Percentiles rank a stretch among this genome's conserved stretches.
phyloP scores from a whole-genome alignment of 192 early-diverging fungal genomes.

The Piromyces finnis region DNA sequence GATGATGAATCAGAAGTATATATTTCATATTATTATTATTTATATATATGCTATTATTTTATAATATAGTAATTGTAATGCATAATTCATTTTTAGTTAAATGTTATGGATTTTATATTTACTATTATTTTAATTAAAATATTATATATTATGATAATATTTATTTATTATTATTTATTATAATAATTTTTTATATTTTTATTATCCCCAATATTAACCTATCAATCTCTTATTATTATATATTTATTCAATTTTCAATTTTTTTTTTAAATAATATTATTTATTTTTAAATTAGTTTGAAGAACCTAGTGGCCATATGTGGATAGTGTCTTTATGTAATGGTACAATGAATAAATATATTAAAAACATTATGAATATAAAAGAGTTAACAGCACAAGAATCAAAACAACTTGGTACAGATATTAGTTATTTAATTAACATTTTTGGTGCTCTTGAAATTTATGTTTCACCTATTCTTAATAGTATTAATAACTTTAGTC shows the following conservation, averaged over 20 bases:
- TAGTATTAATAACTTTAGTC: neutral
- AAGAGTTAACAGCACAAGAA: slow-evolving; percentile 19
- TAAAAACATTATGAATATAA: slow-evolving; percentile 13
- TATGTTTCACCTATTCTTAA: neutral
- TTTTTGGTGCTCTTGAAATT: slow-evolving; percentile 14
- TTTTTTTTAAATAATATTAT: too few species aligned
- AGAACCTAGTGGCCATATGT: slow-evolving; percentile 22
- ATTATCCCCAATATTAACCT: too few species aligned
- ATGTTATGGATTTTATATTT: too few species aligned
- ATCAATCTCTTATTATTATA: too few species aligned
- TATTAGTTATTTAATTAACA: slow-evolving; percentile 42
- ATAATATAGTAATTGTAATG: too few species aligned
- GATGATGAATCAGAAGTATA: neutral
- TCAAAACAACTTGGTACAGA: slow-evolving; percentile 40
- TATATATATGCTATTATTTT: too few species aligned
- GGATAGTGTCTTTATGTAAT: slow-evolving; percentile 48
- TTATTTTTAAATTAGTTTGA: neutral
- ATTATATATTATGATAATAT: too few species aligned
- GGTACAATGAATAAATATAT: slow-evolving; percentile 28
- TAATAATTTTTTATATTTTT: too few species aligned
- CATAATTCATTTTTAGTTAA: too few species aligned
- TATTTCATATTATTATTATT: slow-evolving; percentile 1
- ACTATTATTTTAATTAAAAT: too few species aligned
- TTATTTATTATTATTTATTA: too few species aligned
- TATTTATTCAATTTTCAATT: too few species aligned